phyloP scores from a whole-genome alignment of 352 stramenopile genomes.

The Phytophthora citricola region DNA sequence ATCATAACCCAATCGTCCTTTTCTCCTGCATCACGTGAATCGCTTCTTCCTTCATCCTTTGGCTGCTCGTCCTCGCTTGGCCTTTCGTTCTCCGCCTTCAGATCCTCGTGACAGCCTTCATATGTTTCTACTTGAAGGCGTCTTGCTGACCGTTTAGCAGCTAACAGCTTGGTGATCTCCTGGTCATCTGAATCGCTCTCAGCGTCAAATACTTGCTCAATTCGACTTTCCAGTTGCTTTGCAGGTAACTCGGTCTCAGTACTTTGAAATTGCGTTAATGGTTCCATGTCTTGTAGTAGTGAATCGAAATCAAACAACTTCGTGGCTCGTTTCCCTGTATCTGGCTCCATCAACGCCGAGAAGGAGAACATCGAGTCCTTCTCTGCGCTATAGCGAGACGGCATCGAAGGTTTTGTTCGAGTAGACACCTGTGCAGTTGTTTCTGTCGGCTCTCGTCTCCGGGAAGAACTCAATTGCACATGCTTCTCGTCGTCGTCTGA shows the following conservation, averaged over 20 bases:
- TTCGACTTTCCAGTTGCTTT: neutral
- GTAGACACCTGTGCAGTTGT: neutral
- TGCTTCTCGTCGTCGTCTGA: conserved; percentile 5
- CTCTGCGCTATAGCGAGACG: neutral
- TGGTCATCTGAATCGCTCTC: conserved; percentile 26
- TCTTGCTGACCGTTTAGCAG: conserved; percentile 39
- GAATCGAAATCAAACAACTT: conserved; percentile 68
- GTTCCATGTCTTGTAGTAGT: conserved; percentile 38
- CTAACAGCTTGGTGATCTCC: conserved; percentile 38
- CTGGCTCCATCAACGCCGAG: conserved; percentile 1
- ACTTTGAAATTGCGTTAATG: conserved; percentile 1
- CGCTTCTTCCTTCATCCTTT: neutral
- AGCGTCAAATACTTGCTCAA: conserved; percentile 1
- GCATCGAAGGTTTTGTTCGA: neutral
- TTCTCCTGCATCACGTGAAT: conserved; percentile 1
- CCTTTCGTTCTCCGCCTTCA: neutral
- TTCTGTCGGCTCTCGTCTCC: conserved; percentile 24
- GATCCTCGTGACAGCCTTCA: conserved; percentile 1
- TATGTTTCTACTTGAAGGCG: conserved; percentile 2
- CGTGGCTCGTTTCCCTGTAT: neutral
- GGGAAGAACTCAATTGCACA: conserved; percentile 30
- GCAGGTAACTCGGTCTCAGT: neutral
- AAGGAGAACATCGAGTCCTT: conserved; percentile 46
- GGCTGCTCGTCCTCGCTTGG: neutral
- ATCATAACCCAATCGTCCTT: conserved; percentile 17